These are phyloP conservation scores for Skeletonema potamos DNA, from an alignment of 108 stramenopile genomes.

Conservation along the genomic window DNA sequence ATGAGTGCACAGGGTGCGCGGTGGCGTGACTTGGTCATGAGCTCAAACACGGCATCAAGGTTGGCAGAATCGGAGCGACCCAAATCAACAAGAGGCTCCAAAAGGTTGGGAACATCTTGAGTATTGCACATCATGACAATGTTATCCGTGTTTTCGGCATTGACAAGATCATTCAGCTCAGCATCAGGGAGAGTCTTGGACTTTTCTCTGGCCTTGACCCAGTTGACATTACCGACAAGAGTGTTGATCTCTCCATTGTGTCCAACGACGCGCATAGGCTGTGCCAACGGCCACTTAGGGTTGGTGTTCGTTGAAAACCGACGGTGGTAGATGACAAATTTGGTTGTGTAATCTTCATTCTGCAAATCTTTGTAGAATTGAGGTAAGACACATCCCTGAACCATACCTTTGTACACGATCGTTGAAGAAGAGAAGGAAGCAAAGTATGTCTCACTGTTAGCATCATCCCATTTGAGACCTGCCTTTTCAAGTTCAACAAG, in stretches of 20 bases:
- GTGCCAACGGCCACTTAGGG: constrained; percentile 93
- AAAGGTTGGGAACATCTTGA: constrained; percentile 76
- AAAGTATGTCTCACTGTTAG: constrained; percentile 79
- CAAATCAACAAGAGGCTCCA: constrained; percentile 87
- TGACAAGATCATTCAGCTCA: constrained; percentile 68
- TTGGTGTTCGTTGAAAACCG: constrained; percentile 96
- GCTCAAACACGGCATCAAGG: constrained; percentile 94
- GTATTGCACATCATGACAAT: constrained; percentile 86
- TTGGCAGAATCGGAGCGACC: constrained; percentile 92
- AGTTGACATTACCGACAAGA: constrained; percentile 93
- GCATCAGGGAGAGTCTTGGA: constrained; percentile 57
- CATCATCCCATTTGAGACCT: constrained; percentile 67
- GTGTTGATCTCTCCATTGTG: constrained; percentile 98
- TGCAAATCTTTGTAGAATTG: constrained; percentile 89
- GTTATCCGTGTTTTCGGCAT: constrained; percentile 75
- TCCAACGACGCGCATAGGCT: constrained; percentile 93
- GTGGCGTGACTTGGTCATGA: constrained; percentile 90
- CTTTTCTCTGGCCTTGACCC: constrained; percentile 93
- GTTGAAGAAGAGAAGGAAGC: constrained; percentile 85
- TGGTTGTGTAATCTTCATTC: constrained; percentile 81
- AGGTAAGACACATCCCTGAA: constrained; percentile 79
- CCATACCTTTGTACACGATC: constrained; percentile 96
- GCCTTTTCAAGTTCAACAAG: constrained; percentile 62
- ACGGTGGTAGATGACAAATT: constrained; percentile 91
- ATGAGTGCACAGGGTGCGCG: constrained; percentile 90